Conservation (phyloP, 345 rosid species). For the Tarenaya hassleriana region DNA sequence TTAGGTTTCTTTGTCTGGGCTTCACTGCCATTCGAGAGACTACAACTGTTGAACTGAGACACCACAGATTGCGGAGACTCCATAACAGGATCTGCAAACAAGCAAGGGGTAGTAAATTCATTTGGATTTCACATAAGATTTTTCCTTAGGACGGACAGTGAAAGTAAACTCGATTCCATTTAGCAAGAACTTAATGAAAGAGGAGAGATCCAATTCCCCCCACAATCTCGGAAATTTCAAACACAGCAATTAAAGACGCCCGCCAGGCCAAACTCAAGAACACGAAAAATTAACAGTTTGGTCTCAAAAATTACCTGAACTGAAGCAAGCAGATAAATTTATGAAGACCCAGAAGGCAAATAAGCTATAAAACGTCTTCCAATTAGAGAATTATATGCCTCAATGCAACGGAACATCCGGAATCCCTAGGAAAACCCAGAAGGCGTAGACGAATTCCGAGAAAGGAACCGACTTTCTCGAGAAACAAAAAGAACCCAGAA, state of each 20-base stretch:
- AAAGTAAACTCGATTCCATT: slow-evolving; percentile 5
- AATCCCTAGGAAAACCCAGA: slow-evolving; percentile 16
- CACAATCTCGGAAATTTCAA: slow-evolving; percentile 8
- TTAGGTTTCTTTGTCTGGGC: slow-evolving; percentile 32
- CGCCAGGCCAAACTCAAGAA: slow-evolving; percentile 9
- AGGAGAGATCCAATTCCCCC: neutral
- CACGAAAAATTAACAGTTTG: slow-evolving; percentile 1
- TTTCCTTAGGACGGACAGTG: slow-evolving; percentile 3
- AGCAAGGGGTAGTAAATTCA: slow-evolving; percentile 2
- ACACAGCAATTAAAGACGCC: slow-evolving; percentile 2
- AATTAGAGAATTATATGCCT: slow-evolving; percentile 11
- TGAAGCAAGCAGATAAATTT: slow-evolving; percentile 16
- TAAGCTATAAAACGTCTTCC: no score
- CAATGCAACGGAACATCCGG: neutral
- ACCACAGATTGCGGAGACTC: slow-evolving; percentile 94
- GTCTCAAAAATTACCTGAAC: slow-evolving; percentile 21
- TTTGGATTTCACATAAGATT: neutral
- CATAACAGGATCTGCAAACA: slow-evolving; percentile 39
- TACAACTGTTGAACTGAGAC: slow-evolving; percentile 52
- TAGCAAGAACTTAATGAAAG: neutral
- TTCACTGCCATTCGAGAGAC: slow-evolving; percentile 35
- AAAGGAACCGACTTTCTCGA: slow-evolving; percentile 29
- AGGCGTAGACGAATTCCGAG: slow-evolving; percentile 19
- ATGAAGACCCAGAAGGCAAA: slow-evolving; percentile 10
- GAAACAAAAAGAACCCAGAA: slow-evolving; percentile 26